phyloP scores from a whole-genome alignment of 2,329 filamentous ascomycete genomes.

The Diaporthe australafricana region DNA sequence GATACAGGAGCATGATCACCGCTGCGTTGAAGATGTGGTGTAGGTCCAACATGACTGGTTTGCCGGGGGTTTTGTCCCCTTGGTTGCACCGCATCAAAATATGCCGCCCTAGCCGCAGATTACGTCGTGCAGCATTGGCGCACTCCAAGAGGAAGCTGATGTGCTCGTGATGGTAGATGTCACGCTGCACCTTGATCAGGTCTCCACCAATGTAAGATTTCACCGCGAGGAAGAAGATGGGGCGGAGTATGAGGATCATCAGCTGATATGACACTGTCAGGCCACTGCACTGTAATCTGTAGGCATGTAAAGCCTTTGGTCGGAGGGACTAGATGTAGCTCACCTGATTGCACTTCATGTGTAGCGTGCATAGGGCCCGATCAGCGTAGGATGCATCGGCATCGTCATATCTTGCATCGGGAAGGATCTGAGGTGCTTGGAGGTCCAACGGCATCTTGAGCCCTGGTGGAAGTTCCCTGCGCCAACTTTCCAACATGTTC shows the following conservation, averaged over 20 bases:
- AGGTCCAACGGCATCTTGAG: slow-evolving; percentile 51
- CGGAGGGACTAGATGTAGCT: slow-evolving; percentile 18
- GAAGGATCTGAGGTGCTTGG: slow-evolving; percentile 39
- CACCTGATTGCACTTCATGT: slow-evolving; percentile 62
- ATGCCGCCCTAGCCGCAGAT: slow-evolving; percentile 56
- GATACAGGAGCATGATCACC: slow-evolving; percentile 59
- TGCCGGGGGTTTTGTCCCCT: slow-evolving; percentile 47
- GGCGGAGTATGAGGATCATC: slow-evolving; percentile 60
- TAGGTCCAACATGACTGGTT: slow-evolving; percentile 57
- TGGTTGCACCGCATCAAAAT: slow-evolving; percentile 39
- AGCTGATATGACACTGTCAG: slow-evolving; percentile 49
- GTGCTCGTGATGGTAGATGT: slow-evolving; percentile 45
- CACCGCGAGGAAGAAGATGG: slow-evolving; percentile 59
- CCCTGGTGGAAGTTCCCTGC: slow-evolving; percentile 40
- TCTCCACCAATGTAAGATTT: slow-evolving; percentile 59
- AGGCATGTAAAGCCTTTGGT: not conserved
- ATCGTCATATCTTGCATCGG: slow-evolving; percentile 45
- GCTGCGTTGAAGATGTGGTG: slow-evolving; percentile 64
- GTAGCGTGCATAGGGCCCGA: slow-evolving; percentile 56
- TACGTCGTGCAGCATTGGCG: slow-evolving; percentile 57
- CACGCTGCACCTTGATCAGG: slow-evolving; percentile 44
- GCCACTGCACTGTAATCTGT: slow-evolving; percentile 24
- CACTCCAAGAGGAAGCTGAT: slow-evolving; percentile 50
- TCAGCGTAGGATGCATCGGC: slow-evolving; percentile 43
- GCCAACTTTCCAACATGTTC: slow-evolving; percentile 53